phyloP scores from a whole-genome alignment of 441 rosid species.

The Omphalea diandra region DNA sequence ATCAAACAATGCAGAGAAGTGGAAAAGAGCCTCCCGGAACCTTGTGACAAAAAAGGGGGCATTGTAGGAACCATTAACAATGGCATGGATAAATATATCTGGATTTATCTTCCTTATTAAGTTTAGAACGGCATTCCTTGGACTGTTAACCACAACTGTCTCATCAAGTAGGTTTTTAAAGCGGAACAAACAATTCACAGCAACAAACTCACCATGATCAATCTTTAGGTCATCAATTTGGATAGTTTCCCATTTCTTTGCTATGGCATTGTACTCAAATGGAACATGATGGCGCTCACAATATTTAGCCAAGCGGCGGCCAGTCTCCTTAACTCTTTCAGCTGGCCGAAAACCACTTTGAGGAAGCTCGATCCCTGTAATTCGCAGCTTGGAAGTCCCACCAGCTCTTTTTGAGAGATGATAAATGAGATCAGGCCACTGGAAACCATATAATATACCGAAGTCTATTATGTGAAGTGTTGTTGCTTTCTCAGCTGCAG shows the following conservation, averaged over 20 bases:
- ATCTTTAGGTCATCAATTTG: conserved; percentile 66
- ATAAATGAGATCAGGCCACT: conserved; percentile 59
- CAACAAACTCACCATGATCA: conserved; percentile 48
- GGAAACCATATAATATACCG: conserved; percentile 70
- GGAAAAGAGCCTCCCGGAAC: no score
- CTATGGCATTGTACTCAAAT: conserved; percentile 58
- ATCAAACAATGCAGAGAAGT: no score
- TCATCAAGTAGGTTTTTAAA: conserved; percentile 71
- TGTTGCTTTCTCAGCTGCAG: conserved; percentile 36
- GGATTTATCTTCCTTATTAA: conserved; percentile 67
- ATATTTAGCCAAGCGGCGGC: conserved; percentile 53
- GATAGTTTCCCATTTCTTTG: conserved; percentile 70
- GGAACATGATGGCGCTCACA: conserved; percentile 54
- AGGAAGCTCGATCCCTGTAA: conserved; percentile 68
- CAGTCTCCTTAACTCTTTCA: conserved; percentile 57
- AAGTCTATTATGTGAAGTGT: conserved; percentile 65
- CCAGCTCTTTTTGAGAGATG: conserved; percentile 43
- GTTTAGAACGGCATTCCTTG: conserved; percentile 58
- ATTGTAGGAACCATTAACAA: conserved; percentile 50
- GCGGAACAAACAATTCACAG: conserved; percentile 71
- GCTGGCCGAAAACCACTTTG: conserved; percentile 60
- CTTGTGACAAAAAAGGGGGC: no score
- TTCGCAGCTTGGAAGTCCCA: conserved; percentile 64
- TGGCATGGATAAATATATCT: conserved; percentile 45
- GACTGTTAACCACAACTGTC: conserved; percentile 64